Percentiles rank a stretch among this genome's conserved stretches.
Evolutionary conservation across 139 green algal genomes (phyloP).

Genomic region (Micractinium sp.): DNA sequence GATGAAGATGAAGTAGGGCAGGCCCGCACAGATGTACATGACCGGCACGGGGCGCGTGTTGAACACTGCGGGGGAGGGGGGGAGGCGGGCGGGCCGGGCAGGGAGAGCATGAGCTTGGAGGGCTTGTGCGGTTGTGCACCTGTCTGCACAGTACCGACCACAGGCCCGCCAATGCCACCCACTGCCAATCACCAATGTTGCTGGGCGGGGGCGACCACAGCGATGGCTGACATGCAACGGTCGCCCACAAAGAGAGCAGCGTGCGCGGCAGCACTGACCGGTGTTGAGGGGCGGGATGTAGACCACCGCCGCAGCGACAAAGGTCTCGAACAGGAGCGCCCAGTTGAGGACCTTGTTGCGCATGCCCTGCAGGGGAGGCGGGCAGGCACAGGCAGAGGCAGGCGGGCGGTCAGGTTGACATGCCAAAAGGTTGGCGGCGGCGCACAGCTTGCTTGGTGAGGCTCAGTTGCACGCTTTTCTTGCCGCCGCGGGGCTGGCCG

Average conservation of each 20-base stretch:
- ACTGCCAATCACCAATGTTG: neutral
- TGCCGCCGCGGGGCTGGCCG: too few species aligned
- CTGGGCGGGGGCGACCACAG: neutral
- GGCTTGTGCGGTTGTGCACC: too few species aligned
- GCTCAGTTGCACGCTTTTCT: neutral
- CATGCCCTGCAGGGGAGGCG: slow-evolving; percentile 47
- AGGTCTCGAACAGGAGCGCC: slow-evolving; percentile 68
- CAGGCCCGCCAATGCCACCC: neutral
- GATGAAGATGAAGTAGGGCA: slow-evolving; percentile 74
- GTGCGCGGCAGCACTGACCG: too few species aligned
- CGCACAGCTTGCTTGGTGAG: neutral
- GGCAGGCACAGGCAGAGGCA: neutral
- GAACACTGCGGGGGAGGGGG: slow-evolving; percentile 66
- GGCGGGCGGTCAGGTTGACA: neutral
- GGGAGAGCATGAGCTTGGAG: neutral
- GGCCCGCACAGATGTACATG: slow-evolving; percentile 72
- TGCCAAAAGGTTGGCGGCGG: neutral
- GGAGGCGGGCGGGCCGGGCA: neutral
- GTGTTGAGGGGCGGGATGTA: slow-evolving; percentile 65
- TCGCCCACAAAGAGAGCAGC: neutral
- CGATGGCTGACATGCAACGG: neutral
- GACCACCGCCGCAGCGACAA: slow-evolving; percentile 59
- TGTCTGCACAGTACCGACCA: too few species aligned
- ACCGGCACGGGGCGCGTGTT: slow-evolving; percentile 66
- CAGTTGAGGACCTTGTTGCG: slow-evolving; percentile 74